phyloP scores from a whole-genome alignment of 139 green algal genomes.

The Chlamydomonas sp. region DNA sequence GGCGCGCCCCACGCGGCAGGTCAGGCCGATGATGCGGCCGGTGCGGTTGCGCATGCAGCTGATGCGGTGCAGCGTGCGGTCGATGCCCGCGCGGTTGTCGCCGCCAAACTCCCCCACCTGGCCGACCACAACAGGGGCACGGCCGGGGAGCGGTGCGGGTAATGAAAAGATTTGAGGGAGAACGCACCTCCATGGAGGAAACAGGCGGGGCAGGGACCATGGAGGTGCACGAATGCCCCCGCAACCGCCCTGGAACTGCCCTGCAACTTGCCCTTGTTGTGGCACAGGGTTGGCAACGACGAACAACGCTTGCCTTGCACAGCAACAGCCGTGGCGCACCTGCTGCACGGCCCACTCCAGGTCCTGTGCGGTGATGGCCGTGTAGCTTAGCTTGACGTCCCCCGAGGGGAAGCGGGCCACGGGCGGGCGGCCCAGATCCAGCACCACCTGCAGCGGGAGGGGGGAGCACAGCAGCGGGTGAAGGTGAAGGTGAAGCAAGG shows the following conservation, averaged over 20 bases:
- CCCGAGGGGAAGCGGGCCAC: slow-evolving; percentile 78
- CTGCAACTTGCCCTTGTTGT: background rate
- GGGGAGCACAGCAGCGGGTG: background rate
- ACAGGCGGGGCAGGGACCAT: background rate
- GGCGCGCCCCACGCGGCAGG: slow-evolving; percentile 93
- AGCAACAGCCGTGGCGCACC: slow-evolving; percentile 38
- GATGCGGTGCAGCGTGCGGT: slow-evolving; percentile 94
- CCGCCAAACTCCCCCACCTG: slow-evolving; percentile 86
- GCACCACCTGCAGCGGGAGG: slow-evolving; percentile 69
- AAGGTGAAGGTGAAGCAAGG: background rate
- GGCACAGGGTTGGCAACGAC: background rate
- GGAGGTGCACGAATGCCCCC: background rate
- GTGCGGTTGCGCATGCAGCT: slow-evolving; percentile 89
- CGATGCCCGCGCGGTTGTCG: slow-evolving; percentile 95
- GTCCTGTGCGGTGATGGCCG: slow-evolving; percentile 69
- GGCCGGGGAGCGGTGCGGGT: too few relatives aligned
- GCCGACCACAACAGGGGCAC: background rate
- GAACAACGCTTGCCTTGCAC: background rate
- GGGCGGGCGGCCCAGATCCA: slow-evolving; percentile 86
- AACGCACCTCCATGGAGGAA: background rate
- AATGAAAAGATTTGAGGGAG: background rate
- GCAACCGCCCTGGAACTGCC: background rate
- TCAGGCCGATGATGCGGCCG: slow-evolving; percentile 93
- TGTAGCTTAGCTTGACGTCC: slow-evolving; percentile 63
- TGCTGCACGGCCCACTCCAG: slow-evolving; percentile 68